These are phyloP conservation scores for Collybia sp. DNA, from an alignment of 768 basidiomycete genomes.

Conservation along the genomic window DNA sequence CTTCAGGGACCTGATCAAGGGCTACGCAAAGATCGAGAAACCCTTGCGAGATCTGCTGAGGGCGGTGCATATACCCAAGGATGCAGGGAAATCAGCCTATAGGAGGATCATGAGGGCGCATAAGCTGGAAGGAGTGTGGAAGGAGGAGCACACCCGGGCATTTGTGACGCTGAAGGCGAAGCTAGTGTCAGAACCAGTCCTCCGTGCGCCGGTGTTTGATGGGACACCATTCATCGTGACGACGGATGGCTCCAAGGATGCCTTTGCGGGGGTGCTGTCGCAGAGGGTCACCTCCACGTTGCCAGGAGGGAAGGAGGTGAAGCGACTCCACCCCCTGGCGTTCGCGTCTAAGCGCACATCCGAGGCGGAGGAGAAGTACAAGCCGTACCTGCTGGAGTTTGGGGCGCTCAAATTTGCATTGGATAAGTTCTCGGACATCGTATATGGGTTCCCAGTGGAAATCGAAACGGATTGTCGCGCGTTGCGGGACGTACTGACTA, in stretches of 20 bases:
- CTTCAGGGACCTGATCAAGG: no score
- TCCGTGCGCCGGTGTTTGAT: constrained; percentile 17
- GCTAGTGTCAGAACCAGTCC: constrained; percentile 18
- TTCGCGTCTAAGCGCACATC: background rate
- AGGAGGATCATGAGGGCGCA: constrained; percentile 1
- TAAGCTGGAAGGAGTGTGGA: constrained; percentile 9
- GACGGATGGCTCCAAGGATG: no score
- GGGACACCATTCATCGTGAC: no score
- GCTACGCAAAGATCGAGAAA: constrained; percentile 22
- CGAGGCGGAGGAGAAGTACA: background rate
- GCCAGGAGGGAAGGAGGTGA: background rate
- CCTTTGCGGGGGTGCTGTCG: no score
- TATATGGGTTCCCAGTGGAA: background rate
- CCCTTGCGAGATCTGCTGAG: constrained; percentile 22
- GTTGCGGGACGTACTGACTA: background rate
- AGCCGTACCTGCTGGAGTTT: background rate
- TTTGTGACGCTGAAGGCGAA: constrained; percentile 21
- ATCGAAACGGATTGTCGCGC: background rate
- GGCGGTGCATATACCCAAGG: constrained; percentile 10
- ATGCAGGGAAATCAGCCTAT: constrained; percentile 14
- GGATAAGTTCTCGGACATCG: background rate
- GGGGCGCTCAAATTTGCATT: background rate
- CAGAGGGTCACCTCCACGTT: background rate
- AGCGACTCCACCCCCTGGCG: background rate
- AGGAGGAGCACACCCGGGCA: constrained; percentile 13